These are phyloP conservation scores for Coemansia sp. DNA, from an alignment of 192 early-diverging fungal species.

Conservation along the genomic window DNA sequence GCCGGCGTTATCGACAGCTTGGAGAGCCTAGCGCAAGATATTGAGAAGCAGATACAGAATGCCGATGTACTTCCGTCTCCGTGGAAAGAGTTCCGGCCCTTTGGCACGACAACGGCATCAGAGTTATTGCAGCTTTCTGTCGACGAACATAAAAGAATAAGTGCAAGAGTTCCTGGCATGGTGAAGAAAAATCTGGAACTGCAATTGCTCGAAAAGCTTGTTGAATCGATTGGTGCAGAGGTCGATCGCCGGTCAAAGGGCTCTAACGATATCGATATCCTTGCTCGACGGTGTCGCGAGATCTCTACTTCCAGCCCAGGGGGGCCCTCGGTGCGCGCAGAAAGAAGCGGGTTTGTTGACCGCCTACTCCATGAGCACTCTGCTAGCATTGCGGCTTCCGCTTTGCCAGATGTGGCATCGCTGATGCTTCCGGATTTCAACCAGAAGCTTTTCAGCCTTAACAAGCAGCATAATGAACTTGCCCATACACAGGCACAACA, in stretches of 20 bases:
- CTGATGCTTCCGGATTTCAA: conserved; percentile 5
- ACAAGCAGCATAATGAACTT: conserved; percentile 18
- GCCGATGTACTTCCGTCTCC: conserved; percentile 36
- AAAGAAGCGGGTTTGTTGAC: neutral
- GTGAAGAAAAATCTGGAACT: conserved; percentile 4
- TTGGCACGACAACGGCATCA: conserved; percentile 18
- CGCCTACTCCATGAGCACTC: conserved; percentile 5
- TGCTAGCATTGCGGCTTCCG: neutral
- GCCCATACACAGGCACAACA: conserved; percentile 7
- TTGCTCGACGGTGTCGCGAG: conserved; percentile 1
- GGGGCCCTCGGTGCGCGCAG: conserved; percentile 13
- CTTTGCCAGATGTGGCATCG: conserved; percentile 1
- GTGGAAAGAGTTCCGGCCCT: conserved; percentile 47
- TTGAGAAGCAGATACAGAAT: conserved; percentile 7
- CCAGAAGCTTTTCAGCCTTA: conserved; percentile 17
- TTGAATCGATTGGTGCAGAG: conserved; percentile 16
- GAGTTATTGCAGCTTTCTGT: conserved; percentile 20
- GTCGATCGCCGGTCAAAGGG: conserved; percentile 8
- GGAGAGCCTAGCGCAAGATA: conserved; percentile 7
- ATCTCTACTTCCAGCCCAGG: neutral
- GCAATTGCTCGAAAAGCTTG: conserved; percentile 16
- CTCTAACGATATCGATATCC: neutral
- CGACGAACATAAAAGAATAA: conserved; percentile 24
- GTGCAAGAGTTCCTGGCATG: neutral
- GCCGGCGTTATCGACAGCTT: conserved; percentile 6